Evolutionary conservation across 176 grass and related monocot genomes (phyloP).

Genomic region (Ensete glaucum): DNA sequence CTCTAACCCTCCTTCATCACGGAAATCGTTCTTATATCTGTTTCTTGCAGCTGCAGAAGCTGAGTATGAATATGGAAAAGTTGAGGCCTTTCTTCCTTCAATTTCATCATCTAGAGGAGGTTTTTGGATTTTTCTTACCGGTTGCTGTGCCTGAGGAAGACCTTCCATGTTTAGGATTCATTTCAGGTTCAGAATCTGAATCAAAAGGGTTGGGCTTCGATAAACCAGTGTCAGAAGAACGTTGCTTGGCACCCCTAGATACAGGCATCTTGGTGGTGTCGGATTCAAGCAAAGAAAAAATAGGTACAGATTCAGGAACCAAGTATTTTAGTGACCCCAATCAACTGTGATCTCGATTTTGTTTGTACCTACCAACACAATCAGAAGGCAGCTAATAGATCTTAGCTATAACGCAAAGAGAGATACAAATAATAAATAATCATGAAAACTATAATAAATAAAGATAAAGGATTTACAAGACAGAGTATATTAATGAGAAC

Average conservation of each 20-base stretch:
- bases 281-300: not conserved
- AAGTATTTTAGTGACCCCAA: not conserved
- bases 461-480: no score
- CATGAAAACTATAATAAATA: no score
- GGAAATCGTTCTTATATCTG: conserved; percentile 17
- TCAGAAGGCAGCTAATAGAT: not conserved
- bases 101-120: not conserved
- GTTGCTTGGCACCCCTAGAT: conserved; percentile 3
- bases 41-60: conserved; percentile 6
- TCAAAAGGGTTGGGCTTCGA: conserved; percentile 6
- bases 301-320: not conserved
- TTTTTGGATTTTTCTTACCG: not conserved
- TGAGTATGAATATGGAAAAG: not conserved
- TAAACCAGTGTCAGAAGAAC: not conserved
- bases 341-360: not conserved
- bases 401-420: no score
- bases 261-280: conserved; percentile 10
- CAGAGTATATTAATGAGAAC: no score
- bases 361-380: not conserved
- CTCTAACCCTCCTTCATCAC: conserved; percentile 21
- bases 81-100: not conserved
- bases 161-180: not conserved
- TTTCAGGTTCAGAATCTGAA: conserved; percentile 17
- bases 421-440: no score
- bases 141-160: conserved; percentile 4